Evolutionary conservation across 768 basidiomycete species (phyloP).

Genomic region (Trametes sanguinea): DNA sequence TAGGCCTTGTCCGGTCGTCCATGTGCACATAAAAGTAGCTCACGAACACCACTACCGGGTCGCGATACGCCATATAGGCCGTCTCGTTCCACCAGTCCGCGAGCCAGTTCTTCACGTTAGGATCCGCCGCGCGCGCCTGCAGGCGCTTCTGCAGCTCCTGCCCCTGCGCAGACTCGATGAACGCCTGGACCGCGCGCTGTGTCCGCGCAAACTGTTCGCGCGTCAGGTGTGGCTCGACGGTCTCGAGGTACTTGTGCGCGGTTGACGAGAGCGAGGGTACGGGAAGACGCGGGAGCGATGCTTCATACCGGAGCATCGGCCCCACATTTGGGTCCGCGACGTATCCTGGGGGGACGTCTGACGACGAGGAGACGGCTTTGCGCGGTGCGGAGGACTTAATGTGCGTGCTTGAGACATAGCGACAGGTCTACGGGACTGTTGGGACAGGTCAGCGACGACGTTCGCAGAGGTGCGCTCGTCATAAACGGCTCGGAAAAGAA

Average conservation of each 20-base stretch:
- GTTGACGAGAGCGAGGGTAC: conserved; percentile 85
- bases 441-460: not conserved
- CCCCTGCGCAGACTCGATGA: conserved; percentile 68
- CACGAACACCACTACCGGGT: conserved; percentile 88
- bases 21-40: conserved; percentile 95
- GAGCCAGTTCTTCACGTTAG: conserved; percentile 77
- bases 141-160: conserved; percentile 77
- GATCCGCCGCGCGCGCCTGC: conserved; percentile 67
- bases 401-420: conserved; percentile 32
- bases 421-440: conserved; percentile 20
- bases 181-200: conserved; percentile 58
- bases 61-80: conserved; percentile 86
- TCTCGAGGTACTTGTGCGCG: conserved; percentile 84
- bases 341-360: conserved; percentile 48
- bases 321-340: conserved; percentile 56
- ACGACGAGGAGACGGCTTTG: conserved; percentile 10
- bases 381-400: conserved; percentile 34
- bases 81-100: conserved; percentile 97
- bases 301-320: conserved; percentile 74
- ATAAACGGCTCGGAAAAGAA: not conserved
- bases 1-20: conserved; percentile 55
- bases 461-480: not conserved
- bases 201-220: conserved; percentile 62
- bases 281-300: conserved; percentile 74
- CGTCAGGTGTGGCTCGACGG: conserved; percentile 75